Evolutionary conservation across 2,329 filamentous ascomycete species (phyloP).

Genomic region (Xylaria sp.): DNA sequence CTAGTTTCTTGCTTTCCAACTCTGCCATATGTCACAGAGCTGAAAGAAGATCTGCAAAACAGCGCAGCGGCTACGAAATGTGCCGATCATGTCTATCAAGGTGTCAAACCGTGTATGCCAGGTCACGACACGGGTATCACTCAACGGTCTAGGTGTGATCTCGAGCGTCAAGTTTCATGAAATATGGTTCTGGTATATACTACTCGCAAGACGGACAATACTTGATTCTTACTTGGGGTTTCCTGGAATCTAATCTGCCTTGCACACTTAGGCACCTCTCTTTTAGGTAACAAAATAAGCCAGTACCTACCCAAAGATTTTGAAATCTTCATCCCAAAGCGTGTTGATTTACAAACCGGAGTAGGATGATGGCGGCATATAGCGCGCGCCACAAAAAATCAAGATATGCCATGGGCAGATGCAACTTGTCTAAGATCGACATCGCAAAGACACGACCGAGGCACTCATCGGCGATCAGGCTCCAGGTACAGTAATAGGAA

Average conservation of each 20-base stretch:
- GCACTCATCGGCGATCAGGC: slow-evolving; percentile 13
- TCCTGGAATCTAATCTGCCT: slow-evolving; percentile 6
- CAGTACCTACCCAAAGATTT: background rate
- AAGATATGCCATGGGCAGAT: slow-evolving; percentile 16
- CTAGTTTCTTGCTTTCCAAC: background rate
- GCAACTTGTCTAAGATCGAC: background rate
- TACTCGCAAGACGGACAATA: background rate
- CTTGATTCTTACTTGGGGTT: background rate
- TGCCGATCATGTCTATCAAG: slow-evolving; percentile 13
- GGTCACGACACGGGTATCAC: too few species aligned
- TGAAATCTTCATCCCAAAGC: slow-evolving; percentile 3
- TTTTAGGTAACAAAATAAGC: background rate
- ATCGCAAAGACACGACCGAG: background rate
- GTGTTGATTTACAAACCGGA: background rate
- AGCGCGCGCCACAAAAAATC: slow-evolving; percentile 12
- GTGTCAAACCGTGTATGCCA: background rate
- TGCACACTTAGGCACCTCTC: background rate
- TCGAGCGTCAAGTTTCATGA: background rate
- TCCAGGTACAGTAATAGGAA: slow-evolving; percentile 1
- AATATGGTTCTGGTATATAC: background rate
- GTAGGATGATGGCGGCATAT: background rate
- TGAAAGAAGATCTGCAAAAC: slow-evolving; percentile 1
- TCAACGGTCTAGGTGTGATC: background rate
- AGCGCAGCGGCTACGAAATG: background rate
- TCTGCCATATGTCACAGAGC: background rate